Percentiles rank a stretch among this genome's conserved stretches.
phyloP scores from a whole-genome alignment of 495 filamentous ascomycete genomes.

The Penicillium cinerascens region DNA sequence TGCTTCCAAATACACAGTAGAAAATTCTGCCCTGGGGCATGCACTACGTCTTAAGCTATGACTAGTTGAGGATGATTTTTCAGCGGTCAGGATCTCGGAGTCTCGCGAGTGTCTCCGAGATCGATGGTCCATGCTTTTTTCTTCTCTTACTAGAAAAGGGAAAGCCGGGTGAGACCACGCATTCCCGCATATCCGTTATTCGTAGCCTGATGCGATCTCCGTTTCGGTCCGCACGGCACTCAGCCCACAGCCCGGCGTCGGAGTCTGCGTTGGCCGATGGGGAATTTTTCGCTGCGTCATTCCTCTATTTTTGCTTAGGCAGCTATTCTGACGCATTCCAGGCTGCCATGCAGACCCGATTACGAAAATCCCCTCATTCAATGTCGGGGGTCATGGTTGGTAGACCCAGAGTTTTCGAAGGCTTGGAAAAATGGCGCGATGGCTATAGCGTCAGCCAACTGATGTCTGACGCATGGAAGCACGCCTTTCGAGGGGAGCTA shows the following conservation, averaged over 20 bases:
- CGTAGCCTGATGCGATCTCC: slow-evolving; percentile 24
- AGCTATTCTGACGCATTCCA: slow-evolving; percentile 10
- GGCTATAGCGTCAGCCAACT: background rate
- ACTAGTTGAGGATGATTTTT: background rate
- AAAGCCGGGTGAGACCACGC: background rate
- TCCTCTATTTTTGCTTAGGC: background rate
- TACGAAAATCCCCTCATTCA: slow-evolving; percentile 9
- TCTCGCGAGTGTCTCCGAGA: slow-evolving; percentile 5
- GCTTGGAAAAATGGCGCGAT: slow-evolving; percentile 9
- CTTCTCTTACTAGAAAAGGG: background rate
- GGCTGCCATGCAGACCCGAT: background rate
- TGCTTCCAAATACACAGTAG: background rate
- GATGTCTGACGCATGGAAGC: slow-evolving; percentile 8
- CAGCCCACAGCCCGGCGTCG: background rate
- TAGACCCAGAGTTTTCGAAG: background rate
- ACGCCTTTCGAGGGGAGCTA: slow-evolving; percentile 16
- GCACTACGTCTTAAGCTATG: background rate
- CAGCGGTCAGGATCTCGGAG: background rate
- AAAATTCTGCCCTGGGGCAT: background rate
- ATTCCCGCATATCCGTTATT: background rate
- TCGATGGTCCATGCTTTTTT: background rate
- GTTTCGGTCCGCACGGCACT: slow-evolving; percentile 23
- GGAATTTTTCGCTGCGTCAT: slow-evolving; percentile 8
- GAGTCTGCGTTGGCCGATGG: slow-evolving; percentile 1
- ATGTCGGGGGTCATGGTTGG: background rate